Percentiles rank a stretch among this genome's conserved stretches.
Evolutionary conservation across 2,329 filamentous ascomycete species (phyloP).

Genomic region (Cytospora paraplurivora): DNA sequence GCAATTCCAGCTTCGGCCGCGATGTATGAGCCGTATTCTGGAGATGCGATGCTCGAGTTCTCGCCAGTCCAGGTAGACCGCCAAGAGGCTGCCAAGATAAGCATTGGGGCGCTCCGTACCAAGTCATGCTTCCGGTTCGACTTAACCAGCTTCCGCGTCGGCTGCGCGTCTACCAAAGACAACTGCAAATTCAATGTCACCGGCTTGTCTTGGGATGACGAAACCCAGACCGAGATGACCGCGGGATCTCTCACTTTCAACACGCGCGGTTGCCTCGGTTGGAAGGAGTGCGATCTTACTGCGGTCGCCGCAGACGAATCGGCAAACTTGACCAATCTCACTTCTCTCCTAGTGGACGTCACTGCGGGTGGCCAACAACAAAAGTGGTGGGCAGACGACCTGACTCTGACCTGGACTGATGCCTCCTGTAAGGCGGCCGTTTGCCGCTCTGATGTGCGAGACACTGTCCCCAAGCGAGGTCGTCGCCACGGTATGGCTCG

Average conservation of each 20-base stretch:
- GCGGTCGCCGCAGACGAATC: conserved; percentile 33
- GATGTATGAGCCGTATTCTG: conserved; percentile 36
- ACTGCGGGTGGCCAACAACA: conserved; percentile 41
- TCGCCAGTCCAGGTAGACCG: not conserved
- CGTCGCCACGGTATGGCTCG: conserved; percentile 12
- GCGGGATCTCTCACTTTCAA: conserved; percentile 33
- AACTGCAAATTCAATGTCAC: conserved; percentile 43
- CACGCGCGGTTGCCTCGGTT: conserved; percentile 37
- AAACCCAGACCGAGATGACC: conserved; percentile 29
- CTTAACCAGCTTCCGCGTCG: conserved; percentile 42
- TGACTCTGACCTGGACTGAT: conserved; percentile 47
- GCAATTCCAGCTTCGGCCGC: conserved; percentile 36
- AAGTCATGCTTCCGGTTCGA: conserved; percentile 40
- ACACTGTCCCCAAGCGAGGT: conserved; percentile 33
- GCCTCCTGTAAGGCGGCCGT: conserved; percentile 42
- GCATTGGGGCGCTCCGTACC: conserved; percentile 29
- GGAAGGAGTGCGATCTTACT: conserved; percentile 37
- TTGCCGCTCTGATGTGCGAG: conserved; percentile 41
- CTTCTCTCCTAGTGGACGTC: conserved; percentile 43
- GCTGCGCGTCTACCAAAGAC: conserved; percentile 40
- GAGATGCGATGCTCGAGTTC: conserved; percentile 37
- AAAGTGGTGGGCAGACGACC: conserved; percentile 51
- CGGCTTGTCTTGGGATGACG: conserved; percentile 37
- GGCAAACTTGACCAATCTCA: conserved; percentile 38
- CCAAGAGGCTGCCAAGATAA: conserved; percentile 33